phyloP scores from a whole-genome alignment of 169 alveolate genomes.

The Plasmodium yoelii region DNA sequence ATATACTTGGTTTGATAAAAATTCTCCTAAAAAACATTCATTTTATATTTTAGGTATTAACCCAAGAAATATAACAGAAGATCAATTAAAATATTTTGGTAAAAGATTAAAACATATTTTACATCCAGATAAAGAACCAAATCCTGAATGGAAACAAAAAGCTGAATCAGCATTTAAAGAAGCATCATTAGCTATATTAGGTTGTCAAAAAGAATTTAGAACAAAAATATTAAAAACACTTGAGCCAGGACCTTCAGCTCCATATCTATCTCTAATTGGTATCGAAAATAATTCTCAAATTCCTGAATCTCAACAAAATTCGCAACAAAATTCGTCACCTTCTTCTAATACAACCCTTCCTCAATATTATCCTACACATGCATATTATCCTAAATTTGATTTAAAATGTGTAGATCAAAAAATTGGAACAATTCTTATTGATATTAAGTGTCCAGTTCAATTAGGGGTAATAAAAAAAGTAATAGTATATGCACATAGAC shows the following conservation, averaged over 20 bases:
- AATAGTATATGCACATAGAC: constrained; percentile 80
- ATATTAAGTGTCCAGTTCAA: constrained; percentile 77
- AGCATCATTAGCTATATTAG: constrained; percentile 85
- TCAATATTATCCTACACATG: constrained; percentile 68
- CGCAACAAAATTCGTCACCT: background rate
- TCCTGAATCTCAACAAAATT: background rate
- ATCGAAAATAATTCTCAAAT: background rate
- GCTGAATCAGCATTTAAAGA: constrained; percentile 86
- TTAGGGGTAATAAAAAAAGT: constrained; percentile 77
- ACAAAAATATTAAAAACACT: constrained; percentile 47
- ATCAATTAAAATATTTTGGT: constrained; percentile 76
- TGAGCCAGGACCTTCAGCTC: constrained; percentile 69
- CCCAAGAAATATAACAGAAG: constrained; percentile 77
- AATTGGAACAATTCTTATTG: constrained; percentile 77
- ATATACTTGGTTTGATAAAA: constrained; percentile 72
- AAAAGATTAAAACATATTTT: constrained; percentile 81
- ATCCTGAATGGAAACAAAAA: constrained; percentile 81
- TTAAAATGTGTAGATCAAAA: constrained; percentile 81
- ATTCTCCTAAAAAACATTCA: constrained; percentile 79
- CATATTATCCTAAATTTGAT: constrained; percentile 76
- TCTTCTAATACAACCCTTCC: constrained; percentile 2
- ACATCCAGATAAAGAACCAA: constrained; percentile 86
- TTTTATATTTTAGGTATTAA: constrained; percentile 82
- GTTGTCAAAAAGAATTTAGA: constrained; percentile 76
- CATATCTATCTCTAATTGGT: constrained; percentile 53